Evolutionary conservation across 2,329 filamentous ascomycete species (phyloP).

Genomic region (Penicillium sclerotigenum): DNA sequence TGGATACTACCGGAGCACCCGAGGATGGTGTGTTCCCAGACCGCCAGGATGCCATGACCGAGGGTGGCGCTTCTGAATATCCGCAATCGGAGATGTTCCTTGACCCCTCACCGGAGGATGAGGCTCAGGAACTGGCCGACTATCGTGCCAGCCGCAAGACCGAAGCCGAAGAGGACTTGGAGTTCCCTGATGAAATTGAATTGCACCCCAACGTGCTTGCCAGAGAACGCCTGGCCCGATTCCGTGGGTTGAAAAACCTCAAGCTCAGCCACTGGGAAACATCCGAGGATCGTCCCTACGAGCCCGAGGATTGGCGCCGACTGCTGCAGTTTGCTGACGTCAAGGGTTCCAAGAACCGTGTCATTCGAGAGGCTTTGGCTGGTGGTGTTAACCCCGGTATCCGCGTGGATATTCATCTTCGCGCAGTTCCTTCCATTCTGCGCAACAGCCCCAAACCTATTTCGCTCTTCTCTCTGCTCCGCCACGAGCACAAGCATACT

Average conservation of each 20-base stretch:
- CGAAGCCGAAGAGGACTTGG: conserved; percentile 83
- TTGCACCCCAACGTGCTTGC: conserved; percentile 83
- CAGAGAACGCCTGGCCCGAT: conserved; percentile 77
- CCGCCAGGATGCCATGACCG: conserved; percentile 60
- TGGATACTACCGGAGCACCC: conserved; percentile 61
- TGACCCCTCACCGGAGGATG: conserved; percentile 75
- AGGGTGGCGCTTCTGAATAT: conserved; percentile 81
- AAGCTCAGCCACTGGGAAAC: conserved; percentile 85
- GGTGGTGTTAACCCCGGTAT: conserved; percentile 83
- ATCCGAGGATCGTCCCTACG: conserved; percentile 77
- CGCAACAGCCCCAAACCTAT: conserved; percentile 57
- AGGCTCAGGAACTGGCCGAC: conserved; percentile 74
- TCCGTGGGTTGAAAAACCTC: conserved; percentile 88
- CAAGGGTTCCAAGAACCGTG: conserved; percentile 72
- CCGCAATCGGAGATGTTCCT: conserved; percentile 90
- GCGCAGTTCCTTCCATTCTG: conserved; percentile 55
- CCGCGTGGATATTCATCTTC: conserved; percentile 74
- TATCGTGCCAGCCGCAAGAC: conserved; percentile 75
- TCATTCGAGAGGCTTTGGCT: conserved; percentile 77
- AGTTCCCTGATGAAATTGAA: conserved; percentile 97
- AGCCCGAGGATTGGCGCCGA: conserved; percentile 86
- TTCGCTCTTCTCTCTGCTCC: conserved; percentile 78
- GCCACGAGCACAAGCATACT: conserved; percentile 93
- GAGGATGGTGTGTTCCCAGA: conserved; percentile 73
- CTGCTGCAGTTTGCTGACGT: conserved; percentile 88